Conservation (phyloP, 768 basidiomycete genomes). For the Gloeophyllum trabeum region DNA sequence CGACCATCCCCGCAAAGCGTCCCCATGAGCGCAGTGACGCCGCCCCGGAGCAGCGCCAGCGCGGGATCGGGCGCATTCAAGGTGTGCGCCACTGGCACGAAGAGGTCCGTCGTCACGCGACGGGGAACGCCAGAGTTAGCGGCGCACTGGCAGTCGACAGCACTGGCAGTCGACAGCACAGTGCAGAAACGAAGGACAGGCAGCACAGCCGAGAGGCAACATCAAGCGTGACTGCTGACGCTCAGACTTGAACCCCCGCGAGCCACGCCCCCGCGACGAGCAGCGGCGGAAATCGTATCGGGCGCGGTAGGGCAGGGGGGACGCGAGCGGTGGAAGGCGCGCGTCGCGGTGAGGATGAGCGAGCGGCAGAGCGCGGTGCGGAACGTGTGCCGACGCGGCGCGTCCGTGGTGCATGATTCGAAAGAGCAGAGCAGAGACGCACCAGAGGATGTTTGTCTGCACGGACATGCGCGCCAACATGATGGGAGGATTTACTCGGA, state of each 20-base stretch:
- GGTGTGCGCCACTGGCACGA: slow-evolving; percentile 84
- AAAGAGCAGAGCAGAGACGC: too few species aligned
- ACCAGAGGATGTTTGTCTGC: too few species aligned
- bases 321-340: slow-evolving; percentile 36
- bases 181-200: slow-evolving; percentile 12
- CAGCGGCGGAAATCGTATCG: slow-evolving; percentile 26
- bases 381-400: slow-evolving; percentile 72
- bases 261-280: too few species aligned
- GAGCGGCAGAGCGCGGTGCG: slow-evolving; percentile 73
- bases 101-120: slow-evolving; percentile 77
- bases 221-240: slow-evolving; percentile 38
- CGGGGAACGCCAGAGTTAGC: slow-evolving; percentile 70
- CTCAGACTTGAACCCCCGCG: slow-evolving; percentile 42
- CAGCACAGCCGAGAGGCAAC: too few species aligned
- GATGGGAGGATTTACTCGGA: too few species aligned
- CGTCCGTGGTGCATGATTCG: too few species aligned
- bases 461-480: too few species aligned
- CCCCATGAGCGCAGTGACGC: slow-evolving; percentile 72
- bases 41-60: slow-evolving; percentile 65
- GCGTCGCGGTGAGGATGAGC: slow-evolving; percentile 64
- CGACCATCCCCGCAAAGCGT: slow-evolving; percentile 74
- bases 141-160: slow-evolving; percentile 71
- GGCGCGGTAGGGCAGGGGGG: slow-evolving; percentile 43
- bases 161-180: too few species aligned
- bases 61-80: slow-evolving; percentile 61